These are phyloP conservation scores for Dictyostelium intermedium DNA, from an alignment of 78 protist species.

Conservation along the genomic window DNA sequence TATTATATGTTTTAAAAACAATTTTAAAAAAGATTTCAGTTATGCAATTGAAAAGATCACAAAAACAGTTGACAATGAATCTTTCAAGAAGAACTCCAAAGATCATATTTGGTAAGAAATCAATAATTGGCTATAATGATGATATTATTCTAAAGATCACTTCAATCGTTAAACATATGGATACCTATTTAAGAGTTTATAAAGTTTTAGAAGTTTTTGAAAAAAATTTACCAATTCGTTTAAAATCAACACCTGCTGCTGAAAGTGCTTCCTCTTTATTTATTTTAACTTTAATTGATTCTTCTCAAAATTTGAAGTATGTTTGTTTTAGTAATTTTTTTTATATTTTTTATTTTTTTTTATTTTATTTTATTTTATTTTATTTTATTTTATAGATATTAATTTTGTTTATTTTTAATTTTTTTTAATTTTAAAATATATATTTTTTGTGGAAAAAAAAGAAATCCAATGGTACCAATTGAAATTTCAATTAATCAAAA, in stretches of 20 bases:
- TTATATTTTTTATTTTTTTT: not conserved
- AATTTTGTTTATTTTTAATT: too few species aligned
- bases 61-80: conserved; percentile 47
- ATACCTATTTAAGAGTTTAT: conserved; percentile 22
- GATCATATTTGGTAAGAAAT: conserved; percentile 35
- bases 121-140: not conserved
- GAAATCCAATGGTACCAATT: conserved; percentile 45
- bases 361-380: not conserved
- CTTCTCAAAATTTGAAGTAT: not conserved
- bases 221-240: conserved; percentile 12
- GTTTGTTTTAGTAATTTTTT: not conserved
- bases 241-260: conserved; percentile 39
- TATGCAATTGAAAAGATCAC: conserved; percentile 60
- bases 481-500: conserved; percentile 35
- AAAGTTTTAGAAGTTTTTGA: conserved; percentile 35
- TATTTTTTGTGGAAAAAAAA: not conserved
- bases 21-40: conserved; percentile 20
- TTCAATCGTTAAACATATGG: conserved; percentile 57
- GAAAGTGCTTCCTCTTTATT: not conserved
- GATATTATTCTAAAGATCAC: conserved; percentile 17
- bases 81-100: conserved; percentile 28
- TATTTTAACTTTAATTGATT: conserved; percentile 31
- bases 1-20: conserved; percentile 46
- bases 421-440: not conserved
- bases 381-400: too few species aligned